Evolutionary conservation across 768 basidiomycete species (phyloP).

Genomic region (Nidularia sp.): DNA sequence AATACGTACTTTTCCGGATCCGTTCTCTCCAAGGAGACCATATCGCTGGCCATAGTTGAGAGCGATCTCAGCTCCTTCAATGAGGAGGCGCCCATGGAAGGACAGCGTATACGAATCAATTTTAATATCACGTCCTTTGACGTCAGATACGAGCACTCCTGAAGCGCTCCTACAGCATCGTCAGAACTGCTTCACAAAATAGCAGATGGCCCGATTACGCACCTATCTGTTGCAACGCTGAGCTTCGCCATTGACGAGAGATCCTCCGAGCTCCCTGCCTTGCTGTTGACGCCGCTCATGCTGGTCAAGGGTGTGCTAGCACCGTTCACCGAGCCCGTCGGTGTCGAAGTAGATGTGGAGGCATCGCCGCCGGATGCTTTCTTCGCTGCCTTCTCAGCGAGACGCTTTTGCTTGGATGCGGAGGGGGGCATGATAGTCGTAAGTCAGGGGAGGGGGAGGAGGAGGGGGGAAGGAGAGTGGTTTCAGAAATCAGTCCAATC

Average conservation of each 20-base stretch:
- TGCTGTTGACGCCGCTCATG: slow-evolving; percentile 72
- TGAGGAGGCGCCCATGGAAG: slow-evolving; percentile 81
- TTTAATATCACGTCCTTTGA: slow-evolving; percentile 94
- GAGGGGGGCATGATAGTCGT: slow-evolving; percentile 62
- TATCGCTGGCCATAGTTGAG: slow-evolving; percentile 92
- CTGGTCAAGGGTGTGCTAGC: slow-evolving; percentile 81
- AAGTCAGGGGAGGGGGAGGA: background rate
- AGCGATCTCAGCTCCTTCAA: slow-evolving; percentile 58
- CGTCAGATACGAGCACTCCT: slow-evolving; percentile 91
- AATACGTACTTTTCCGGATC: slow-evolving; percentile 87
- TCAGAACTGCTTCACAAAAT: slow-evolving; percentile 5
- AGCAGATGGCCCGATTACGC: slow-evolving; percentile 9
- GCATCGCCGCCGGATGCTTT: slow-evolving; percentile 48
- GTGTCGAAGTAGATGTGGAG: slow-evolving; percentile 52
- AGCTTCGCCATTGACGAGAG: slow-evolving; percentile 85
- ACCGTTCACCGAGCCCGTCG: slow-evolving; percentile 62
- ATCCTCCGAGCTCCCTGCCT: slow-evolving; percentile 80
- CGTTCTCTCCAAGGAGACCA: slow-evolving; percentile 95
- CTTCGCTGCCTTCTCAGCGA: slow-evolving; percentile 92
- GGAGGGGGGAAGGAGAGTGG: background rate
- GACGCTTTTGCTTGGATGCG: slow-evolving; percentile 86
- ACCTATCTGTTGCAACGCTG: slow-evolving; percentile 88
- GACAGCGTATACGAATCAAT: slow-evolving; percentile 94
- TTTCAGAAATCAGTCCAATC: slow-evolving; percentile 2
- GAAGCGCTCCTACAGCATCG: slow-evolving; percentile 67